Evolutionary conservation across 2,329 filamentous ascomycete genomes (phyloP), one percentile per base, ranked within the genome.

Genomic region (Exophiala alcalophila): DNA sequence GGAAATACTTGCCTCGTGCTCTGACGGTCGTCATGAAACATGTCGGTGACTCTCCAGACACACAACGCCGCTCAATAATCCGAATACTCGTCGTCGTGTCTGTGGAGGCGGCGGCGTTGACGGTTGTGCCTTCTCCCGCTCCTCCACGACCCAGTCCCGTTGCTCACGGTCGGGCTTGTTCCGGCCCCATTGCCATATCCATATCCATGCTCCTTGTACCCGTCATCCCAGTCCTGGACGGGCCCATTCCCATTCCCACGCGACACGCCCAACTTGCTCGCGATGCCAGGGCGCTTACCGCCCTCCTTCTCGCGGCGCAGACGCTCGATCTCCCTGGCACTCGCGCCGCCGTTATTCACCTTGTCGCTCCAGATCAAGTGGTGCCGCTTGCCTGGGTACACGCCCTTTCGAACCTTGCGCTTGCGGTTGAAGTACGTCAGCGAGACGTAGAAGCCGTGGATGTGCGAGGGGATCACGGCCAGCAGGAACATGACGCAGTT

Each of bases 371-470:
- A 58, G 40, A 67, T 65, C 20, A 66, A 50, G 3, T 57, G 38
- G 37, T 62, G 64, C 4, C 52, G 46, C 2, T 58, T 57, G 8
- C 65, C 66, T 2, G 66, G 66, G 34, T 61, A 67, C 24, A 52
- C 45, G 4, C 64, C 64, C 44, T 61, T 63, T 26, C 60, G 56
- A 11, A 65, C 65, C 51, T 63, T 65, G 3, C 56, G 54, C 31
- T 61, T 57, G 21, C 66, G 57, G 28, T 61, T 60, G 50, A 67
- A 68, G 47, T 66, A 69, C 0, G 59, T 61, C 43, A 61, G 61
- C 20, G 56, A 60, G 36, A 69, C 59, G 49, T 67, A 68, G 52
- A 69, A 68, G 27, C 62, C 65, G 44, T 69, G 66, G 4, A 67
- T 51, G 41, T 69, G 64, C 3, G 57, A 60, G 2, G 65, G 66